Percentiles rank a stretch among this genome's conserved stretches.
Evolutionary conservation across 192 early-diverging fungal genomes (phyloP).

Genomic region (Backusella tarrabulga): DNA sequence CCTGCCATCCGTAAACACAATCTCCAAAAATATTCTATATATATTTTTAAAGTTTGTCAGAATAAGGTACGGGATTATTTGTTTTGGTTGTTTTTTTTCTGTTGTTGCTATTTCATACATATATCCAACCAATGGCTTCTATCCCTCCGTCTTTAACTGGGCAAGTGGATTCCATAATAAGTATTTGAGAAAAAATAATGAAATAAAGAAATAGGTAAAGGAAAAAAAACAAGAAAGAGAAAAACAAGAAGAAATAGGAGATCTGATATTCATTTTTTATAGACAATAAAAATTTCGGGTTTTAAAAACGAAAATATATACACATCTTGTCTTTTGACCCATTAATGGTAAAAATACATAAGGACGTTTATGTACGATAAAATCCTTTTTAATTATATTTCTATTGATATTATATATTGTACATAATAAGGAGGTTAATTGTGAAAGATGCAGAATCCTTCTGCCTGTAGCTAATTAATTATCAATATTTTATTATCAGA

Average conservation of each 20-base stretch:
- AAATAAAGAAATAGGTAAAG: neutral
- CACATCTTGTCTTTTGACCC: slow-evolving; percentile 13
- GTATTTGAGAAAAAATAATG: neutral
- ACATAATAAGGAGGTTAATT: neutral
- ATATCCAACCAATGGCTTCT: slow-evolving; percentile 14
- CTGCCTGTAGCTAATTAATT: neutral
- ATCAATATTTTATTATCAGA: neutral
- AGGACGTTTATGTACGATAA: neutral
- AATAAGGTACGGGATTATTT: neutral
- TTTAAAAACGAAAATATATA: neutral
- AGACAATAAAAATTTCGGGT: neutral
- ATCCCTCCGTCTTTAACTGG: slow-evolving; percentile 1
- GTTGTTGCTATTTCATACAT: neutral
- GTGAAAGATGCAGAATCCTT: neutral
- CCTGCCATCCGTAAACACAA: slow-evolving; percentile 46
- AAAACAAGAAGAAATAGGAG: neutral
- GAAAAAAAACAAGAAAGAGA: neutral
- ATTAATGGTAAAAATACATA: neutral
- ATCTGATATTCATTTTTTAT: neutral
- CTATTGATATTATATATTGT: neutral
- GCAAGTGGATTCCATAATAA: slow-evolving; percentile 8
- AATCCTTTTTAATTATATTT: neutral
- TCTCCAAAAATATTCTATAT: slow-evolving; percentile 41
- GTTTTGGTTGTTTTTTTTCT: neutral
- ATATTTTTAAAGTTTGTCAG: neutral